Percentiles rank a stretch among this genome's conserved stretches.
Conservation (phyloP, 345 rosid species). For the Eucalyptus microcorys region DNA sequence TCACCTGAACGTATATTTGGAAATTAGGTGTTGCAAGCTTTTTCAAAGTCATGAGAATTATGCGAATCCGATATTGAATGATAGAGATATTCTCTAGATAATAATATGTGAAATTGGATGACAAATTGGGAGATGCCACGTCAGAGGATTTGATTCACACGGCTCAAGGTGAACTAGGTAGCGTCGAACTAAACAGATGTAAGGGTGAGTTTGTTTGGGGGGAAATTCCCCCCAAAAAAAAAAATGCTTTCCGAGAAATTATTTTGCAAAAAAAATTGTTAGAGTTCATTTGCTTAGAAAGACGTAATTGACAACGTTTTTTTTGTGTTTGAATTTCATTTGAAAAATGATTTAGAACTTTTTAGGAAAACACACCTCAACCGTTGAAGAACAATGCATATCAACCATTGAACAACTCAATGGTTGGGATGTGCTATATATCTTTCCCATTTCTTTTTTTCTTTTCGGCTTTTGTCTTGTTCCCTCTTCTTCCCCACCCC, state of each 20-base stretch:
- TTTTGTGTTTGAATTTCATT: too few species aligned
- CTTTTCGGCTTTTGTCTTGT: too few species aligned
- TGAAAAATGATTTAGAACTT: too few species aligned
- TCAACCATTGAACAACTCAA: too few species aligned
- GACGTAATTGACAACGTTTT: fast-evolving
- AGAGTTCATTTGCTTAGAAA: too few species aligned
- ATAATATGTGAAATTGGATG: not conserved
- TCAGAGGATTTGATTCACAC: fast-evolving
- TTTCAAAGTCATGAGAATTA: not conserved
- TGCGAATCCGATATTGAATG: not conserved
- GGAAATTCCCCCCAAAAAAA: not conserved
- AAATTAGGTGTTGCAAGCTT: not conserved
- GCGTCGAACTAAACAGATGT: fast-evolving
- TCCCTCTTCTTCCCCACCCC: too few species aligned
- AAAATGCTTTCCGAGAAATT: too few species aligned
- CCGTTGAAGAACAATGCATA: too few species aligned
- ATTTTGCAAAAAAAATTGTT: too few species aligned
- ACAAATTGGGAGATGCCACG: not conserved
- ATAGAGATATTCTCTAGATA: not conserved
- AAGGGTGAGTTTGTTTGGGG: not conserved
- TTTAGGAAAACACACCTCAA: too few species aligned
- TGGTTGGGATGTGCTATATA: too few species aligned
- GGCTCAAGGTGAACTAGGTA: not conserved
- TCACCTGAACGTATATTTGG: not conserved
- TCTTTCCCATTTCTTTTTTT: too few species aligned